Base-by-base conservation (phyloP, 371 early-diverging fungal species). In the Mucor indicus region DNA sequence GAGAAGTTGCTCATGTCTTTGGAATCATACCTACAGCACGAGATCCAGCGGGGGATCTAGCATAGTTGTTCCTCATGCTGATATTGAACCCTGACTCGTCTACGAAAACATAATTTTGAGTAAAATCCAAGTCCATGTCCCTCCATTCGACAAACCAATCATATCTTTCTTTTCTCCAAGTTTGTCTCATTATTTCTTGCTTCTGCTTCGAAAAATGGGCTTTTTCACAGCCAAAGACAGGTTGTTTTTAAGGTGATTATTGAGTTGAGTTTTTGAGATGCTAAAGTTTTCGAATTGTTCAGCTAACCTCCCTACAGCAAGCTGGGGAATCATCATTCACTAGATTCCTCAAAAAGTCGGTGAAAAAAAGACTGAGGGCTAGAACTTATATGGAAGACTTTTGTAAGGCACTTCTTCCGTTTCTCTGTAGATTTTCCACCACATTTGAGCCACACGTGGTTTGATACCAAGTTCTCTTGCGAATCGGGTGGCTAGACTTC, bases 41-140 rank as follows among this genome's bases (percentile, higher is more conserved):
- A 46, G 46, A 20, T 46, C 36, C 36, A 35, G 46, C 24, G 31
- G 46, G 46, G 17, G 46, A 46, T 46, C 46, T 46, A 46, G 46
- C 46, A 13, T 30, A 33, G 11, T 27, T 27, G 29, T n/a, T n/a
- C n/a, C n/a, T n/a, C n/a, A n/a, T n/a, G n/a, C n/a, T n/a, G n/a
- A n/a, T n/a, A n/a, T n/a, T n/a, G n/a, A n/a, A n/a, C n/a, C n/a
- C n/a, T n/a, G n/a, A n/a, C n/a, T n/a, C n/a, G n/a, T n/a, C n/a
- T n/a, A n/a, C n/a, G 31, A 43, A 43, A 17, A 43, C 44, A 43
- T 31, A 43, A 40, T 40, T 44, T 44, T 33, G 31, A 36, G 46
- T 46, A 23, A 38, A 48, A 25, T 48, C 37, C 20, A 33, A 30
- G 29, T 32, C 44, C 27, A 33, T 29, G 21, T 44, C 31, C 29